phyloP scores from a whole-genome alignment of 148 eudicot genomes.

The Vaccinium corymbosum region DNA sequence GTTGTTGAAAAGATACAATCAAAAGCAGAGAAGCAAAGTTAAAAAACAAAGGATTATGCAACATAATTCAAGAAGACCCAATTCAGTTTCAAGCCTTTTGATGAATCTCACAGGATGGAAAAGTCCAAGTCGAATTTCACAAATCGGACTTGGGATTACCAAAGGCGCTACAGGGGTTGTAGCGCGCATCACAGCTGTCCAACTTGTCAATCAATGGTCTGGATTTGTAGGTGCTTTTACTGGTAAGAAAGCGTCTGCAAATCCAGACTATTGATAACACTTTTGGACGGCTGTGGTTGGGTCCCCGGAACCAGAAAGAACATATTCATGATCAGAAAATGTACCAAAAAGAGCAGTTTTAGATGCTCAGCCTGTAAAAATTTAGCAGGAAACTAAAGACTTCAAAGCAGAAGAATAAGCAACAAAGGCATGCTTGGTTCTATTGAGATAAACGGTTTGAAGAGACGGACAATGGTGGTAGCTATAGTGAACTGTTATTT shows the following conservation, averaged over 20 bases:
- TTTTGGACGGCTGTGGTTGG: no score
- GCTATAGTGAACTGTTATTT: constrained; percentile 14
- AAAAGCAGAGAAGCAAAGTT: constrained; percentile 12
- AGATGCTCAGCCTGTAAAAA: neutral
- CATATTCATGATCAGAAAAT: neutral
- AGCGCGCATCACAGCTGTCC: no score
- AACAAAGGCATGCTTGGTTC: constrained; percentile 10
- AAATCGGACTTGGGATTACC: constrained; percentile 6
- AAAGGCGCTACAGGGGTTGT: no score
- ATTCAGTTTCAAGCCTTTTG: neutral
- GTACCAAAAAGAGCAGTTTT: neutral
- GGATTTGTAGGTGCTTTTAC: no score
- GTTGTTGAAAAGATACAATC: constrained; percentile 18
- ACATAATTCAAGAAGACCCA: neutral
- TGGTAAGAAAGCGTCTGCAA: no score
- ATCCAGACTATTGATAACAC: no score
- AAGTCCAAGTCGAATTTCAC: neutral
- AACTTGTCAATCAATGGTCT: no score
- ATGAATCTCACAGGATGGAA: constrained; percentile 5
- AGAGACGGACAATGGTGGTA: constrained; percentile 7
- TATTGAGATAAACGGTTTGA: constrained; percentile 7
- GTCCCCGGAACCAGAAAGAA: no score
- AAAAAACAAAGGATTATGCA: neutral
- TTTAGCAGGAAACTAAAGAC: neutral
- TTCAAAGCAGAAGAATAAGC: neutral